A percentile compares a stretch with the other conserved stretches of the same genome.
phyloP scores from a whole-genome alignment of 345 rosid genomes.

The Erysimum cheiranthoides region DNA sequence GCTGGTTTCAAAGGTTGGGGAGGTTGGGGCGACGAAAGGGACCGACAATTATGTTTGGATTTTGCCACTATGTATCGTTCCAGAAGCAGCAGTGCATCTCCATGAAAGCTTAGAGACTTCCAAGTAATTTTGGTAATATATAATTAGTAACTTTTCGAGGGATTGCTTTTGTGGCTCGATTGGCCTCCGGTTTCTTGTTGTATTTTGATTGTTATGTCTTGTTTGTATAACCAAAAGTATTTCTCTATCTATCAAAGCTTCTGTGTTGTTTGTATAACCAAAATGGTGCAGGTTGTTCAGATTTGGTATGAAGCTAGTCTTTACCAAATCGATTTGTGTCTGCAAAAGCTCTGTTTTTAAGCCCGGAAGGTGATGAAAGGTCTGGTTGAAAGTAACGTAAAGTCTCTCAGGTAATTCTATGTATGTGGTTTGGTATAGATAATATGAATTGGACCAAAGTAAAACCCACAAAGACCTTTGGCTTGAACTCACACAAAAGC shows the following conservation, averaged over 20 bases:
- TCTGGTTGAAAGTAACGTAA: too few species aligned
- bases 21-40: slow-evolving; percentile 98
- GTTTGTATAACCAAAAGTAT: slow-evolving; percentile 22
- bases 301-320: not conserved
- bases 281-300: not conserved
- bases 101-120: slow-evolving; percentile 32
- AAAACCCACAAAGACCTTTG: too few species aligned
- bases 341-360: not conserved
- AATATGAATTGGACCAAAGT: too few species aligned
- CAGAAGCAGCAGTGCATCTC: slow-evolving; percentile 26
- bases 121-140: slow-evolving; percentile 26
- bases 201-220: slow-evolving; percentile 32
- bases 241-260: slow-evolving; percentile 9
- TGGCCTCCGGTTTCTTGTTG: not conserved
- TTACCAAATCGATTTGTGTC: not conserved
- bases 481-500: too few species aligned
- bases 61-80: slow-evolving; percentile 57
- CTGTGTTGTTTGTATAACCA: not conserved
- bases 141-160: not conserved
- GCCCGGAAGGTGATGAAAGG: too few species aligned
- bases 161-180: not conserved
- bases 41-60: slow-evolving; percentile 73
- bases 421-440: too few species aligned
- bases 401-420: too few species aligned
- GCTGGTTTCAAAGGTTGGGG: slow-evolving; percentile 99